Base-by-base conservation (phyloP, 2,329 filamentous ascomycete genomes). In the Fusarium sp. region DNA sequence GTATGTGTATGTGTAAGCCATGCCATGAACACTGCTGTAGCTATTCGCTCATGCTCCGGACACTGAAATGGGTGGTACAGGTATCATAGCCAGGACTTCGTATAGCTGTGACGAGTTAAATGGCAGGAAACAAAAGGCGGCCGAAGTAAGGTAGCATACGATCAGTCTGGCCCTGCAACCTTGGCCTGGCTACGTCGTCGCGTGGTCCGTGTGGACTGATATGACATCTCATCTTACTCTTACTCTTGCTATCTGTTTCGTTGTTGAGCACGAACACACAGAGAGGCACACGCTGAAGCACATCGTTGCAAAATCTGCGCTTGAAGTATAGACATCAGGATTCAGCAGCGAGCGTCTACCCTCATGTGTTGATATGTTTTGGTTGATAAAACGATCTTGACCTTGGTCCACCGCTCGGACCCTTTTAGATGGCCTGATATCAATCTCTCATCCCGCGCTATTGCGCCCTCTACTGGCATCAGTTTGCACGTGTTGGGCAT, bases 401-500 rank as follows among this genome's bases (percentile, higher is more conserved):
- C 28, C 41, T 48, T 45, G 41, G 45, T 28, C 47, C 60, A 52
- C 52, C 66, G 65, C 70, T 73, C 70, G 71, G 66, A 38, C 61
- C 52, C 35, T 45, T 48, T 22, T 22, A 44, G 45, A 60, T 55
- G 56, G 57, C 47, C 67, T 60, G 70, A 60, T 54, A 54, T 56
- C 35, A 59, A 41, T 60, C 62, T 60, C 28, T 31, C 44, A 65
- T 57, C 41, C 49, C 41, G 54, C 56, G n/a, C 55, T 58, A 58
- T 73, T 60, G 45, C 57, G 58, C 60, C 39, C 31, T 67, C 49
- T 62, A 49, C 39, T 38, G 38, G 26, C 38, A 69, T 51, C 38
- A 44, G 22, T 38, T 62, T 69, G 58, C 63, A 62, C 66, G 55
- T 73, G 65, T 60, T 61, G 36, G 49, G 70, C 73, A 77, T 74